These are phyloP conservation scores for Pythium monospermum DNA, from an alignment of 352 stramenopile species.

Conservation along the genomic window DNA sequence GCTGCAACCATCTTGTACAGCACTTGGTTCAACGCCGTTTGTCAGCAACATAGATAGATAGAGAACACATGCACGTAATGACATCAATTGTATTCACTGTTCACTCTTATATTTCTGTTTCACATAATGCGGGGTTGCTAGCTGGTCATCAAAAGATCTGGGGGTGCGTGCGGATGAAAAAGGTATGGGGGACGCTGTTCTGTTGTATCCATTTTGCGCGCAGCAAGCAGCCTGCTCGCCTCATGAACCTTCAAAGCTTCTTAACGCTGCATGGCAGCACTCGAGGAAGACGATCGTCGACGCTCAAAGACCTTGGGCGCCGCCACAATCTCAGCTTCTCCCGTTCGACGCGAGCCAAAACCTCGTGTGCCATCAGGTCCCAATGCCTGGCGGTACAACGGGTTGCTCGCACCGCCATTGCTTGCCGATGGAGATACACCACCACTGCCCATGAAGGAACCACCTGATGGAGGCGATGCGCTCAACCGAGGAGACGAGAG, in stretches of 20 bases:
- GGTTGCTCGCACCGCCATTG: constrained; percentile 44
- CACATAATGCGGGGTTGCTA: too few species aligned
- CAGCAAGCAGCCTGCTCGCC: neutral
- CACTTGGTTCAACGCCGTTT: too few species aligned
- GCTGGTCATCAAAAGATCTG: too few species aligned
- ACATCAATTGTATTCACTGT: too few species aligned
- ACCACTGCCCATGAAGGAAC: constrained; percentile 17
- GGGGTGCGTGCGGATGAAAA: too few species aligned
- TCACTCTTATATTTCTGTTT: too few species aligned
- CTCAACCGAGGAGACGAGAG: constrained; percentile 22
- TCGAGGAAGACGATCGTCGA: constrained; percentile 71
- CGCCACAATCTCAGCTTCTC: constrained; percentile 55
- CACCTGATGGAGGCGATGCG: constrained; percentile 16
- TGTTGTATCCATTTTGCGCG: too few species aligned
- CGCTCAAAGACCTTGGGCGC: constrained; percentile 57
- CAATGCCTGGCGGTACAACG: constrained; percentile 70
- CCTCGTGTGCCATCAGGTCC: constrained; percentile 74
- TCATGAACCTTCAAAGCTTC: neutral
- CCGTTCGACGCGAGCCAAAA: constrained; percentile 69
- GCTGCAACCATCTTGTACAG: too few species aligned
- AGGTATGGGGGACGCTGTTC: too few species aligned
- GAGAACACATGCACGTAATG: too few species aligned
- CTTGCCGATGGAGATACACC: constrained; percentile 5
- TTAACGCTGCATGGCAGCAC: constrained; percentile 26
- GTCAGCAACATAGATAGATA: too few species aligned